phyloP scores from a whole-genome alignment of 2,329 filamentous ascomycete species.

The Coniella lustricola region DNA sequence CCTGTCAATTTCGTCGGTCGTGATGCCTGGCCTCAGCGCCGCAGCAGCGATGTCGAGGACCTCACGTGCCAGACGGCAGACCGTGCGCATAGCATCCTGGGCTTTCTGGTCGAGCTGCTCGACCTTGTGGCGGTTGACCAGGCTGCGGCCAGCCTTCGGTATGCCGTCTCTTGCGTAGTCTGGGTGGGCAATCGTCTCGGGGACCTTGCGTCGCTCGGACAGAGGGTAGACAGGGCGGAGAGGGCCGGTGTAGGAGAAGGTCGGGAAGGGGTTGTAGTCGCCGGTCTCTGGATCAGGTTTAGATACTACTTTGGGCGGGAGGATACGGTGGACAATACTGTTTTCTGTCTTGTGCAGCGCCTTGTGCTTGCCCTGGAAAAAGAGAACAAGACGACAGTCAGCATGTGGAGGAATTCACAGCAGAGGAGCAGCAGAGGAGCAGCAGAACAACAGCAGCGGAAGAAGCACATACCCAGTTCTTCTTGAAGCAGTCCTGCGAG shows the following conservation, averaged over 20 bases:
- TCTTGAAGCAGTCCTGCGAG: slow-evolving; percentile 97
- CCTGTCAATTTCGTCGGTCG: slow-evolving; percentile 70
- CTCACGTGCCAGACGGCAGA: slow-evolving; percentile 63
- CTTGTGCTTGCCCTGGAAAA: slow-evolving; percentile 70
- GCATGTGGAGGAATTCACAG: background rate
- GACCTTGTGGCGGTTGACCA: slow-evolving; percentile 71
- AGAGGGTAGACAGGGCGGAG: slow-evolving; percentile 84
- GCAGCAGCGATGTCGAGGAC: slow-evolving; percentile 66
- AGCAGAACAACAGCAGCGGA: background rate
- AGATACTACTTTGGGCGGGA: slow-evolving; percentile 78
- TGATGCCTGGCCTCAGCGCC: slow-evolving; percentile 63
- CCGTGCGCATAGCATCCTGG: slow-evolving; percentile 67
- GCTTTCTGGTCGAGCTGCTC: slow-evolving; percentile 64
- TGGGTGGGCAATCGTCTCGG: slow-evolving; percentile 72
- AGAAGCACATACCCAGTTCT: slow-evolving; percentile 78
- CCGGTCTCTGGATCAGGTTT: slow-evolving; percentile 87
- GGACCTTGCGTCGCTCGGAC: slow-evolving; percentile 64
- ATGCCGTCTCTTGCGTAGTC: slow-evolving; percentile 86
- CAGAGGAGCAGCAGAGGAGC: background rate
- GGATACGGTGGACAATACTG: slow-evolving; percentile 64
- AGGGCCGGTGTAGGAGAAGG: slow-evolving; percentile 72
- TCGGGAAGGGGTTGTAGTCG: slow-evolving; percentile 86
- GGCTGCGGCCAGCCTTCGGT: slow-evolving; percentile 50
- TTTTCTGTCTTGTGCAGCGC: slow-evolving; percentile 72
- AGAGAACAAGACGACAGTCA: slow-evolving; percentile 15